Evolutionary conservation across 2,329 filamentous ascomycete species (phyloP), one percentile per base, ranked within the genome.

Genomic region (Nemania serpens): DNA sequence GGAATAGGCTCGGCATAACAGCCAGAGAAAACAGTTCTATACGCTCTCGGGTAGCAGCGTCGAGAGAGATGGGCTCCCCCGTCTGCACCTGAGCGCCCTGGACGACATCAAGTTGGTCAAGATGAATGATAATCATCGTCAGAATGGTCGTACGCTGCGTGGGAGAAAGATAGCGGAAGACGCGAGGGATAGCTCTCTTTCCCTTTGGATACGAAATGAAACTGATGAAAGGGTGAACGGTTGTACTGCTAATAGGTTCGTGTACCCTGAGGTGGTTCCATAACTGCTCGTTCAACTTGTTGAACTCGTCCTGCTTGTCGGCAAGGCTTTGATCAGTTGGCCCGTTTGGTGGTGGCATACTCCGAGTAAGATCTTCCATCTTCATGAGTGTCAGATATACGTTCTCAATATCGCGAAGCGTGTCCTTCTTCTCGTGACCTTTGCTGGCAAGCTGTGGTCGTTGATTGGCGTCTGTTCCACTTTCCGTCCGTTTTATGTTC

Each of bases 121-220:
- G 87, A 70, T 98, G 93, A 53, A 97, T 89, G 61, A 96, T 87
- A 67, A 99, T 94, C 84, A 99, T 94, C 5, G 95, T 99, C 64
- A 99, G 82, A 64, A 98, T 92, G 1, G 93, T 98, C 20, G 95
- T 93, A 51, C 94, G 91, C 77, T 98, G 93, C 73, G 97, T 91
- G 64, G 93, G 90, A 65, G 91, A 90, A 54, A 97, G 91, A 71
- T 97, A 92, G 45, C 93, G 89, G 84, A 98, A 98, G 55, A 98
- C 91, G 57, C 95, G 91, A 51, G 93, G 93, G 62, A 99, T 92
- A 1, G 91, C 91, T 79, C 95, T 97, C 80, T 97, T 98, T 72
- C 95, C 95, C 81, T 99, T 99, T 68, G 89, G 87, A 71, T 95
- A 96, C 4, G 93, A 96, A 48, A 99, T 81, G 75, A 99, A 94